Evolutionary conservation across 2,329 filamentous ascomycete genomes (phyloP).

Genomic region (Decorospora gaudefroyi): DNA sequence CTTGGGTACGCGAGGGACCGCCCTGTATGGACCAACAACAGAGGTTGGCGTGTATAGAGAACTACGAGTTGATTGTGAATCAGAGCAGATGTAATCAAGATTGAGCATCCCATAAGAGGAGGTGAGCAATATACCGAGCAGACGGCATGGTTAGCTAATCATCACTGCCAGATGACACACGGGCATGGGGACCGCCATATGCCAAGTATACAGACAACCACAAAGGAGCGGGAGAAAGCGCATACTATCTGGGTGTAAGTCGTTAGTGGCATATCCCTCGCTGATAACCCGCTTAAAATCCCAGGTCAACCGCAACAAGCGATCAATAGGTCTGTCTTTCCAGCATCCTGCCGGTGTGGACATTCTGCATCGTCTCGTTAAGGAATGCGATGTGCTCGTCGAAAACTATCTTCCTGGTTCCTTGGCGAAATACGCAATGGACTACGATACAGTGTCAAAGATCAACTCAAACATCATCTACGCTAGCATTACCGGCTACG

Average conservation of each 20-base stretch:
- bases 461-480: slow-evolving; percentile 91
- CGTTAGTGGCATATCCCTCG: too few species aligned
- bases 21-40: slow-evolving; percentile 43
- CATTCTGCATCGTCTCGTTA: slow-evolving; percentile 82
- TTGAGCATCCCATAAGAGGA: slow-evolving; percentile 76
- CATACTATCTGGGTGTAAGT: slow-evolving; percentile 86
- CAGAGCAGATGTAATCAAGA: slow-evolving; percentile 94
- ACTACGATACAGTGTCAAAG: slow-evolving; percentile 77
- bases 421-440: slow-evolving; percentile 86
- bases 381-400: slow-evolving; percentile 87
- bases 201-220: slow-evolving; percentile 70
- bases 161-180: slow-evolving; percentile 74
- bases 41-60: slow-evolving; percentile 30
- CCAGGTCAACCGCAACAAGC: slow-evolving; percentile 96
- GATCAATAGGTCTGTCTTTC: slow-evolving; percentile 89
- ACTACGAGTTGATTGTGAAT: slow-evolving; percentile 21
- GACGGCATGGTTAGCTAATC: not conserved
- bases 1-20: slow-evolving; percentile 70
- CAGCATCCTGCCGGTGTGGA: slow-evolving; percentile 80
- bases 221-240: slow-evolving; percentile 81
- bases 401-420: slow-evolving; percentile 95
- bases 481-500: slow-evolving; percentile 95
- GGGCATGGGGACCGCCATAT: slow-evolving; percentile 96
- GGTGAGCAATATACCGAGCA: slow-evolving; percentile 16
- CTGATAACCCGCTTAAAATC: too few species aligned